Percentiles rank a stretch among this genome's conserved stretches.
These are phyloP conservation scores for Erodium trifolium DNA, from an alignment of 441 rosid genomes.

Conservation along the genomic window DNA sequence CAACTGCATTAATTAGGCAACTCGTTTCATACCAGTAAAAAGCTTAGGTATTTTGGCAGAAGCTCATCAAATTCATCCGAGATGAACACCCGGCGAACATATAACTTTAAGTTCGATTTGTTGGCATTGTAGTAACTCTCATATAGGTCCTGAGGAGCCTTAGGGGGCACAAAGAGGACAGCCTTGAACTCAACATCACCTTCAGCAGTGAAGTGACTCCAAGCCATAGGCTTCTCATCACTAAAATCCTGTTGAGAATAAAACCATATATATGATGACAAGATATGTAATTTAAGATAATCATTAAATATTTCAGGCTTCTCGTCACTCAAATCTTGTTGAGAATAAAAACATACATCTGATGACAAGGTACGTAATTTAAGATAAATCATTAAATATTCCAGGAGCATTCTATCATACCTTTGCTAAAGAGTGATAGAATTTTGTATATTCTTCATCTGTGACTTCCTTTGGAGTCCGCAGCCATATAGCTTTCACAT, in stretches of 20 bases:
- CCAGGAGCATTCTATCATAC: conserved; percentile 23
- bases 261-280: not conserved
- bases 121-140: conserved; percentile 82
- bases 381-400: too few species aligned
- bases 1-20: too few species aligned
- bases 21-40: conserved; percentile 48
- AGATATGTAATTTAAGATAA: too few species aligned
- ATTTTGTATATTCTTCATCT: conserved; percentile 76
- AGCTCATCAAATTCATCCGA: conserved; percentile 94
- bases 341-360: too few species aligned
- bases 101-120: conserved; percentile 80
- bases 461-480: conserved; percentile 90
- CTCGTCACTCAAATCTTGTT: too few species aligned
- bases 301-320: too few species aligned
- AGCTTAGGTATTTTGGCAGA: conserved; percentile 80
- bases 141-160: conserved; percentile 83
- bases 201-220: conserved; percentile 93
- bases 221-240: conserved; percentile 21
- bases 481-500: conserved; percentile 94
- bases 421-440: conserved; percentile 79
- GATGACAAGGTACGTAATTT: conserved; percentile 9
- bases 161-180: conserved; percentile 82
- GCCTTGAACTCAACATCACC: conserved; percentile 98
- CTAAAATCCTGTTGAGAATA: conserved; percentile 54
- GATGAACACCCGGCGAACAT: conserved; percentile 88